These are phyloP conservation scores for Teratosphaeria destructans DNA, from an alignment of 2,329 filamentous ascomycete species.

Conservation along the genomic window DNA sequence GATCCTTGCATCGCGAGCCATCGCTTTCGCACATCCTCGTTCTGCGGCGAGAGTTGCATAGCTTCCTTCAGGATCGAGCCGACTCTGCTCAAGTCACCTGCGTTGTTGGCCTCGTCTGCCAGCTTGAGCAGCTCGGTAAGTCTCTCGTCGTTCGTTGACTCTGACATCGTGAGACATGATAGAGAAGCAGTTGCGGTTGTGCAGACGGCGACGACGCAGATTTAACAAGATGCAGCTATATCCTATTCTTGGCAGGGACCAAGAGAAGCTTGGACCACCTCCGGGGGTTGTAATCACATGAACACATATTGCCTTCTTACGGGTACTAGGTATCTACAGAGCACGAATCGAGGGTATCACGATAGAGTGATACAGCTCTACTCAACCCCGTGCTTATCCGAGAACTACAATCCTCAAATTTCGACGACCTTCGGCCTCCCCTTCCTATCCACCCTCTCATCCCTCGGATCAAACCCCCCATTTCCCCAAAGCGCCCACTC, in stretches of 20 bases:
- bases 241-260: background rate
- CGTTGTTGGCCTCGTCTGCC: slow-evolving; percentile 14
- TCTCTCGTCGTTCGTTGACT: slow-evolving; percentile 5
- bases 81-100: slow-evolving; percentile 28
- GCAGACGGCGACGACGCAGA: background rate
- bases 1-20: slow-evolving; percentile 28
- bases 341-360: background rate
- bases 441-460: slow-evolving; percentile 79
- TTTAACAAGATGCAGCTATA: background rate
- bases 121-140: slow-evolving; percentile 13
- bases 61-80: slow-evolving; percentile 35
- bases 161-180: background rate
- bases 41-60: slow-evolving; percentile 32
- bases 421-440: slow-evolving; percentile 35
- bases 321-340: background rate
- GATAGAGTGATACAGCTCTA: background rate
- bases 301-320: too few relatives aligned
- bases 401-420: background rate
- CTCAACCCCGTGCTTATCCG: background rate
- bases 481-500: slow-evolving; percentile 95
- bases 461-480: slow-evolving; percentile 85
- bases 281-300: too few relatives aligned
- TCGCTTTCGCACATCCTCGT: slow-evolving; percentile 30
- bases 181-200: background rate
- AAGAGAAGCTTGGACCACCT: background rate